A percentile compares a stretch with the other conserved stretches of the same genome.
Conservation (phyloP, 305 asterid species). For the Plantago coronopus region DNA sequence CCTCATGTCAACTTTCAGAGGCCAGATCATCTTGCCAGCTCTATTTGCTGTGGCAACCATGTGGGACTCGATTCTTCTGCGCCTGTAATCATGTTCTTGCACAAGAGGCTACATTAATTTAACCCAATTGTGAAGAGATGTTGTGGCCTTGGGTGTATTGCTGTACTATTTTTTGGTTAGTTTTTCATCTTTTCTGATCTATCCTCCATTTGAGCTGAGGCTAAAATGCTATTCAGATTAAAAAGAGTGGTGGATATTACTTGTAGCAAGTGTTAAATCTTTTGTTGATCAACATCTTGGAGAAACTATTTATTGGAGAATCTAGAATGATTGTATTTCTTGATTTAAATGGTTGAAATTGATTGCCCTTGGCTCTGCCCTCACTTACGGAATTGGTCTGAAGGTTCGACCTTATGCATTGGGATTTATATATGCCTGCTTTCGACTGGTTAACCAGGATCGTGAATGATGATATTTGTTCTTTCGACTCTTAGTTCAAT, state of each 20-base stretch:
- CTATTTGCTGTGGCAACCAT: conserved; percentile 56
- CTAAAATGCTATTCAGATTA: conserved; percentile 28
- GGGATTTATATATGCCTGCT: too few species aligned
- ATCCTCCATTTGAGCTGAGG: conserved; percentile 25
- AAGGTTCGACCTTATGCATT: too few species aligned
- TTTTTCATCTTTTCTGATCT: conserved; percentile 9
- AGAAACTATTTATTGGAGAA: too few species aligned
- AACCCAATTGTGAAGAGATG: conserved; percentile 37
- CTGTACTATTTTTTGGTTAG: conserved; percentile 19
- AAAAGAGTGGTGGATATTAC: conserved; percentile 13
- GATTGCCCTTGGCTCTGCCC: background rate
- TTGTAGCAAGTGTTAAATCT: conserved; percentile 28
- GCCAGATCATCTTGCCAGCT: conserved; percentile 48
- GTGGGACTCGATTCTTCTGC: conserved; percentile 55
- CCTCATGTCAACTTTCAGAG: conserved; percentile 31
- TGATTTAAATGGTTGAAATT: conserved; percentile 13
- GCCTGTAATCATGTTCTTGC: conserved; percentile 35
- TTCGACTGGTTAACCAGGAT: too few species aligned
- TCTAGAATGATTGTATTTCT: conserved; percentile 14
- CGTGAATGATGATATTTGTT: too few species aligned
- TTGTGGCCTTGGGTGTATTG: conserved; percentile 22
- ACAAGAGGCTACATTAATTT: background rate
- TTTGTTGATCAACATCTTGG: conserved; percentile 35
- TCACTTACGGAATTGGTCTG: too few species aligned
- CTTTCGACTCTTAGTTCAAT: too few species aligned